Evolutionary conservation across 139 green algal species (phyloP).

Genomic region (Gonium pectorale): DNA sequence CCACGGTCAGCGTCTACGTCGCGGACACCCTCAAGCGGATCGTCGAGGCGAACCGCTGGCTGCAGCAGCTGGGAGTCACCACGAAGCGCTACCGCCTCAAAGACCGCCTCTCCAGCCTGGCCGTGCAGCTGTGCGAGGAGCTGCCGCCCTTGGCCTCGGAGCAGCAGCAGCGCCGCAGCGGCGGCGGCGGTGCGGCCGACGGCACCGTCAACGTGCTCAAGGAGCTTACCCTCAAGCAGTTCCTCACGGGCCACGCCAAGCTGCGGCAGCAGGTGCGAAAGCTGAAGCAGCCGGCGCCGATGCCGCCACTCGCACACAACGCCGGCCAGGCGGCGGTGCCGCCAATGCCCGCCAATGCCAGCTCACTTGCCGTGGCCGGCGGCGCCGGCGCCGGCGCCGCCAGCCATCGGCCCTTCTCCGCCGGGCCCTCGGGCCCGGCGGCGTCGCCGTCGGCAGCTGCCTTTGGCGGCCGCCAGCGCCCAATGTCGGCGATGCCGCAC

Average conservation of each 20-base stretch:
- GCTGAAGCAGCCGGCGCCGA: background rate
- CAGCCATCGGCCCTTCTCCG: slow-evolving; percentile 9
- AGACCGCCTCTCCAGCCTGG: slow-evolving; percentile 33
- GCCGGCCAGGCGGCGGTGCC: too few species aligned
- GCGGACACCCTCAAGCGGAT: slow-evolving; percentile 48
- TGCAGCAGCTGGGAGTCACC: slow-evolving; percentile 37
- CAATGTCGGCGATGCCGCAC: slow-evolving; percentile 14
- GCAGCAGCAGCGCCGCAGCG: background rate
- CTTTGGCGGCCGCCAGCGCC: background rate
- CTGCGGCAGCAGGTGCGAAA: slow-evolving; percentile 39
- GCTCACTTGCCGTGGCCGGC: too few species aligned
- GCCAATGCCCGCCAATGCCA: too few species aligned
- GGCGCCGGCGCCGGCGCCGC: background rate
- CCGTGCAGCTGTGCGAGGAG: slow-evolving; percentile 40
- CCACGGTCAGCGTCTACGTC: slow-evolving; percentile 47
- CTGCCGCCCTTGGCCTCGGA: background rate
- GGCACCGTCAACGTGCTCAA: slow-evolving; percentile 3
- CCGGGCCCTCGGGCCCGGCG: background rate
- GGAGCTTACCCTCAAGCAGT: slow-evolving; percentile 47
- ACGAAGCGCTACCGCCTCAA: slow-evolving; percentile 46
- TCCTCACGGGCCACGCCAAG: slow-evolving; percentile 25
- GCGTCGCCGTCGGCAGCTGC: background rate
- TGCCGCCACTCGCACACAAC: too few species aligned
- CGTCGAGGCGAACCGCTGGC: slow-evolving; percentile 50
- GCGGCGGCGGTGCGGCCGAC: background rate